Base-by-base conservation (phyloP, 2,329 filamentous ascomycete species). In the Tolypocladium tropicale region DNA sequence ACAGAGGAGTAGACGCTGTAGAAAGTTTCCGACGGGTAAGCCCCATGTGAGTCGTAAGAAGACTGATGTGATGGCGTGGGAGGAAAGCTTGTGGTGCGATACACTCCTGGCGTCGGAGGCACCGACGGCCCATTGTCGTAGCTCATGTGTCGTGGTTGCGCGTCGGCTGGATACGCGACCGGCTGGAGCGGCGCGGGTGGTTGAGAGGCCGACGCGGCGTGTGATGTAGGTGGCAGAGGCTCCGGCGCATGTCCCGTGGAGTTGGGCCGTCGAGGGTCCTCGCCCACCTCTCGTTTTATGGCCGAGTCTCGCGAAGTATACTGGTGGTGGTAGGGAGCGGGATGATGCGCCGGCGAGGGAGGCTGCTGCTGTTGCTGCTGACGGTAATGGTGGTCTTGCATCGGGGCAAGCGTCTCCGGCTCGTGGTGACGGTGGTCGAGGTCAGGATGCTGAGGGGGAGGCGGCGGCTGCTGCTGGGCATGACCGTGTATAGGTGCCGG, bases 391-490 rank as follows among this genome's bases (percentile, higher is more conserved):
- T 75, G 77, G 65, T 83, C 79, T 68, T 80, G 80, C 70, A 80
- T 77, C 60, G 77, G 75, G 65, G 77, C 72, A 64, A 77, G 80
- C 56, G 74, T 72, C 62, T 81, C 80, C 69, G 74, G 77, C 54
- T 82, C 80, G 78, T 80, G 76, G 64, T 78, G 77, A 62, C 79
- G 78, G 68, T 79, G 79, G 63, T 83, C 79, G 61, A 64, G 56
- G 64, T 82, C 77, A 56, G 66, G 62, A 57, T 70, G 71, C 53
- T 72, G 71, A 59, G 62, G 61, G 53, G 64, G 71, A 59, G 62
- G 61, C 54, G 64, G 64, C 56, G 71, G 71, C 55, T 70, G 71
- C 58, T 63, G 62, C 55, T 65, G 65, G 55, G 62, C 60, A 58
- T 69, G 68, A 59, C 65, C 67, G 58, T 66, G 66, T 51, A 63